These are phyloP conservation scores for Peronospora belbahrii DNA, from an alignment of 352 stramenopile species.

Conservation along the genomic window DNA sequence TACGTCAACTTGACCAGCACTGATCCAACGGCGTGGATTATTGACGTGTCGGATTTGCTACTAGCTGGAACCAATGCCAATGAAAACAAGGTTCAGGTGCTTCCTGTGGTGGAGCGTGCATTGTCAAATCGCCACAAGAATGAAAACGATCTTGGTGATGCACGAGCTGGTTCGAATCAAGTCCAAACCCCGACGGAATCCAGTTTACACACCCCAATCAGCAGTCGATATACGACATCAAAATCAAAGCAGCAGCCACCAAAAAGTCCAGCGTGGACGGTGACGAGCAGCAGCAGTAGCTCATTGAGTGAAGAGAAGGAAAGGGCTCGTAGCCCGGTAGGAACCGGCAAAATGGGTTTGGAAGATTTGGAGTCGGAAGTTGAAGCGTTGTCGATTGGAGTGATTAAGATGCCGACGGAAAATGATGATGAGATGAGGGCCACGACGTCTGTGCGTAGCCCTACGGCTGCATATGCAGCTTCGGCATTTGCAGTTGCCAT, in stretches of 20 bases:
- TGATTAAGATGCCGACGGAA: conserved; percentile 12
- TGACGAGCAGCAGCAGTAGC: conserved; percentile 29
- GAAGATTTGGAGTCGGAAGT: conserved; percentile 29
- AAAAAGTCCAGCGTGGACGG: conserved; percentile 25
- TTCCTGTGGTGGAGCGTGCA: conserved; percentile 32
- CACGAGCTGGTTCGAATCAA: conserved; percentile 3
- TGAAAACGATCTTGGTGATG: conserved; percentile 13
- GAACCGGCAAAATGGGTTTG: conserved; percentile 23
- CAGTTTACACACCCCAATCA: conserved; percentile 8
- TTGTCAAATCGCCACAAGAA: conserved; percentile 40
- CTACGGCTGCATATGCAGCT: conserved; percentile 40
- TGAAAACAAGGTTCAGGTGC: conserved; percentile 18
- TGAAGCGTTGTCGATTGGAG: conserved; percentile 10
- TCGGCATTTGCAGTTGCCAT: conserved; percentile 70
- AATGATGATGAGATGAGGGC: conserved; percentile 18
- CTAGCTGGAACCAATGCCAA: conserved; percentile 14
- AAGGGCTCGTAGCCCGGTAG: conserved; percentile 6
- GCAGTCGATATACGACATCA: conserved; percentile 8
- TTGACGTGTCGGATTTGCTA: conserved; percentile 32
- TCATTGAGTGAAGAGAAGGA: conserved; percentile 31
- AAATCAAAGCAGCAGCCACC: conserved; percentile 14
- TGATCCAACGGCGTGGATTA: conserved; percentile 31
- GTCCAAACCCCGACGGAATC: conserved; percentile 19
- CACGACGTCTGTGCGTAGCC: conserved; percentile 23
- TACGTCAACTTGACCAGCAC: conserved; percentile 29